Evolutionary conservation across 345 rosid species (phyloP).

Genomic region (Brassica carinata): DNA sequence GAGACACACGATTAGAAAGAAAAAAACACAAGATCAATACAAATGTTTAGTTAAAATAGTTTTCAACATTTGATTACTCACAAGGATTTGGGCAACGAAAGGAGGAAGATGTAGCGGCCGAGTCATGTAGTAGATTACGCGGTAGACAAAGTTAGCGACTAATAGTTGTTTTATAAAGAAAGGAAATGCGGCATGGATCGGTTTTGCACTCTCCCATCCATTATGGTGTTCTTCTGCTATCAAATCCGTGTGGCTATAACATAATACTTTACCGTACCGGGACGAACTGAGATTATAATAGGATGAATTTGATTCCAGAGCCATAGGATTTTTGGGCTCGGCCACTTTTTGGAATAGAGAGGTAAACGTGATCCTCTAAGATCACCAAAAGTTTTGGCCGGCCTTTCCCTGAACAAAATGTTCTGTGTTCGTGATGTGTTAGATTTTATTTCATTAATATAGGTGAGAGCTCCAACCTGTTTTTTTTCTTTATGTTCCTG

Average conservation of each 20-base stretch:
- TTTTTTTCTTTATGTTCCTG: neutral
- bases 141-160: constrained; percentile 30
- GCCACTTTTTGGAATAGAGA: neutral
- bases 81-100: constrained; percentile 42
- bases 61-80: constrained; percentile 18
- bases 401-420: constrained; percentile 7
- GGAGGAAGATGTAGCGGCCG: constrained; percentile 36
- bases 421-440: constrained; percentile 6
- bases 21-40: neutral
- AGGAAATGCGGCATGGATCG: constrained; percentile 13
- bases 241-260: constrained; percentile 12
- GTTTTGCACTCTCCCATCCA: neutral
- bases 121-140: constrained; percentile 9
- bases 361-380: constrained; percentile 3
- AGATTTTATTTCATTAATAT: constrained; percentile 3
- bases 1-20: neutral
- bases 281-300: neutral
- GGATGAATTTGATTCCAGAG: too few species aligned
- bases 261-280: constrained; percentile 20
- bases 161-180: constrained; percentile 12
- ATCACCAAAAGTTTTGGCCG: neutral
- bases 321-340: neutral
- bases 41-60: neutral
- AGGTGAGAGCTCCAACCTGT: constrained; percentile 6
- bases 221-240: neutral